These are phyloP conservation scores for Metarhizium sp. DNA, from an alignment of 2,329 filamentous ascomycete genomes.

Conservation along the genomic window DNA sequence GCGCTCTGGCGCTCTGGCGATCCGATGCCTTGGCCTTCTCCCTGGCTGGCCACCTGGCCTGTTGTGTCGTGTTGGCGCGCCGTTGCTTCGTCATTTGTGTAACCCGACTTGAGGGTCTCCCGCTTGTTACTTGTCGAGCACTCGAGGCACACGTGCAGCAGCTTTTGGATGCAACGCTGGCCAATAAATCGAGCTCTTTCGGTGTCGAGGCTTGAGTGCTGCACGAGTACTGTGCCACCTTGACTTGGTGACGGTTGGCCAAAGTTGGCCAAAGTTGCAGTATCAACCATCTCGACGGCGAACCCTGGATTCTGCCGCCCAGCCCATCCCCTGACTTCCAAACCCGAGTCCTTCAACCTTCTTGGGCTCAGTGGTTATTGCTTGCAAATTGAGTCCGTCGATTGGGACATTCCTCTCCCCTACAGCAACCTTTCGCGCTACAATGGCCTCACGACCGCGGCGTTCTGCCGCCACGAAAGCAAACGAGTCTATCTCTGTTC, in stretches of 20 bases:
- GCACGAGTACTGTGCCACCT: neutral
- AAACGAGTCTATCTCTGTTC: constrained; percentile 32
- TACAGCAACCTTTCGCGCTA: neutral
- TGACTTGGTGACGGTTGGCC: neutral
- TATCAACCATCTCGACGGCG: neutral
- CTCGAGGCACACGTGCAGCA: constrained; percentile 1
- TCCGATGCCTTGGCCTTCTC: neutral
- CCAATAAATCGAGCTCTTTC: neutral
- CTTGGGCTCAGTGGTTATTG: no score
- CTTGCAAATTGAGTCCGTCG: neutral
- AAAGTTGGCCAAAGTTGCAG: neutral
- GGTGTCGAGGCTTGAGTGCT: neutral
- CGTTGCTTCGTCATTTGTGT: neutral
- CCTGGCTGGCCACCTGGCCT: neutral
- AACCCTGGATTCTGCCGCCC: neutral
- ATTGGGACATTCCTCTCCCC: no score
- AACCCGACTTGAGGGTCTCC: neutral
- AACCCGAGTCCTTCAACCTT: neutral
- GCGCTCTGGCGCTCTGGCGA: neutral
- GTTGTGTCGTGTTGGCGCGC: neutral
- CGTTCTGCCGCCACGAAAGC: constrained; percentile 33
- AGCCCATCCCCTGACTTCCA: neutral
- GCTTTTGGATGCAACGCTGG: constrained; percentile 1
- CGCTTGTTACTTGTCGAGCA: neutral
- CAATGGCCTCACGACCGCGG: constrained; percentile 39